Percentiles rank a stretch among this genome's conserved stretches.
phyloP scores from a whole-genome alignment of 1,284 basidiomycete species.

The Athelia psychrophila region DNA sequence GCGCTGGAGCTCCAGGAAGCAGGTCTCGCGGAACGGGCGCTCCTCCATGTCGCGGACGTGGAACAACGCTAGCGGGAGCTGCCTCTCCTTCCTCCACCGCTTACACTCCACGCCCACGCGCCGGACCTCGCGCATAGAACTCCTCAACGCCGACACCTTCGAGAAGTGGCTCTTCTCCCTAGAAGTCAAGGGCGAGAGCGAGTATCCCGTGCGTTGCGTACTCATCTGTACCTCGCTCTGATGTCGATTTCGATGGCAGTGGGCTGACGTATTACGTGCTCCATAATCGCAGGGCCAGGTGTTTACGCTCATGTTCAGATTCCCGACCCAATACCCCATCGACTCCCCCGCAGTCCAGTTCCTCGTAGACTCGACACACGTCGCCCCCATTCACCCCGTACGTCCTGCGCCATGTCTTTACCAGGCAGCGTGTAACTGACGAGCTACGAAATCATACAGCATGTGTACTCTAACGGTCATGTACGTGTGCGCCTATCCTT shows the following conservation, averaged over 20 bases:
- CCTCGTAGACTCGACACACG: conserved; percentile 56
- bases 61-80: no score
- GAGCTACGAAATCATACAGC: conserved; percentile 36
- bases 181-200: conserved; percentile 75
- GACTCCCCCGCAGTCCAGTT: conserved; percentile 83
- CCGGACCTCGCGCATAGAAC: conserved; percentile 71
- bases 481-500: conserved; percentile 36
- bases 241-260: not conserved
- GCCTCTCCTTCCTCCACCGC: no score
- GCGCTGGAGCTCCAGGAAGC: no score
- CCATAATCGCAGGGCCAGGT: conserved; percentile 55
- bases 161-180: conserved; percentile 71
- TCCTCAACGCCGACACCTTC: conserved; percentile 72
- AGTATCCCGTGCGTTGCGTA: conserved; percentile 64
- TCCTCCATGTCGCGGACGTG: no score
- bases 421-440: no score
- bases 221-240: not conserved
- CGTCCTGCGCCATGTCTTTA: conserved; percentile 22
- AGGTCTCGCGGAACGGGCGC: no score
- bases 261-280: no score
- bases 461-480: conserved; percentile 85
- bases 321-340: conserved; percentile 75
- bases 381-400: conserved; percentile 75
- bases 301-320: conserved; percentile 75
- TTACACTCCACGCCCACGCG: no score